phyloP scores from a whole-genome alignment of 768 basidiomycete species.

The Psilocybe cyanescens region DNA sequence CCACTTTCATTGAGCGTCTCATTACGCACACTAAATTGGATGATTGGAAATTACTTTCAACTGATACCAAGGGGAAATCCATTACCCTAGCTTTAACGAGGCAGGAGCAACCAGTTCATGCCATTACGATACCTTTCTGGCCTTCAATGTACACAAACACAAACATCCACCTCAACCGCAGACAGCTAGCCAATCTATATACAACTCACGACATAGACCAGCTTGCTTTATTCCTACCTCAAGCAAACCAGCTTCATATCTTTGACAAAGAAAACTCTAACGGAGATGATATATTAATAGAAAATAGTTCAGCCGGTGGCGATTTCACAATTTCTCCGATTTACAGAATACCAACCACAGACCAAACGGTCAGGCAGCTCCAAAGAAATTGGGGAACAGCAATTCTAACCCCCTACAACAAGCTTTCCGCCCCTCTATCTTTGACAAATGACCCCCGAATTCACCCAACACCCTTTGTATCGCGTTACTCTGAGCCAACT shows the following conservation, averaged over 20 bases:
- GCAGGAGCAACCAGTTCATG: not conserved
- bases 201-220: slow-evolving; percentile 1
- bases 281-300: not conserved
- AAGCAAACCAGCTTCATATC: slow-evolving; percentile 7
- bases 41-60: slow-evolving; percentile 17
- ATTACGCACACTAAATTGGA: slow-evolving; percentile 9
- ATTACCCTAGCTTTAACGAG: slow-evolving; percentile 6
- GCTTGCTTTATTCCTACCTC: slow-evolving; percentile 15
- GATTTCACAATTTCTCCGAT: slow-evolving; percentile 21
- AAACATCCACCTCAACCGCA: not conserved
- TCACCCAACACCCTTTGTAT: not conserved
- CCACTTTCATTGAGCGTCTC: slow-evolving; percentile 5
- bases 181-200: not conserved
- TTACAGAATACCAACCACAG: slow-evolving; percentile 8
- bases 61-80: slow-evolving; percentile 4
- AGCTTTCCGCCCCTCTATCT: slow-evolving; percentile 14
- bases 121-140: slow-evolving; percentile 17
- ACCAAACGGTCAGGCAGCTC: not conserved
- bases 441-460: not conserved
- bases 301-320: slow-evolving; percentile 21
- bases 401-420: slow-evolving; percentile 34
- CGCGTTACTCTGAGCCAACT: not conserved
- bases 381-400: slow-evolving; percentile 31
- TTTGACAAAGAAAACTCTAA: not conserved
- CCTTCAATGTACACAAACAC: slow-evolving; percentile 4